Conservation (phyloP, 1,139 yeast genomes). For the Yamadazyma oceani region DNA sequence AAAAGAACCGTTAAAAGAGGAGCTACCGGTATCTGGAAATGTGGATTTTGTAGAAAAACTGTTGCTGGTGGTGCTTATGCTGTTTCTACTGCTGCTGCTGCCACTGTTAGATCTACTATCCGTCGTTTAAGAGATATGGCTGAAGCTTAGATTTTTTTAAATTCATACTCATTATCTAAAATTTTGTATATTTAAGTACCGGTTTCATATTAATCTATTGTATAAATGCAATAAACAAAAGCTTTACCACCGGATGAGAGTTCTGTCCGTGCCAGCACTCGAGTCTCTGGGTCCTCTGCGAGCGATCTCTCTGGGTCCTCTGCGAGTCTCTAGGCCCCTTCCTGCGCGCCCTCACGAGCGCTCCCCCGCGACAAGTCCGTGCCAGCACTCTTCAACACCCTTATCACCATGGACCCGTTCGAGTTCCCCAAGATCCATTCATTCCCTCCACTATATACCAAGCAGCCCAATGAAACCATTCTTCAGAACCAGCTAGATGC, state of each 20-base stretch:
- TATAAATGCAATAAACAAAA: slow-evolving; percentile 10
- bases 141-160: slow-evolving; percentile 71
- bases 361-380: too few species aligned
- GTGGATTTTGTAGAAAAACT: slow-evolving; percentile 92
- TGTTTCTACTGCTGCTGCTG: slow-evolving; percentile 98
- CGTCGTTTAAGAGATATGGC: slow-evolving; percentile 99
- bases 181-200: slow-evolving; percentile 19
- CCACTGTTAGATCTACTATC: slow-evolving; percentile 99
- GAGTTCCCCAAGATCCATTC: slow-evolving; percentile 72
- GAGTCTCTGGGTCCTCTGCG: too few species aligned
- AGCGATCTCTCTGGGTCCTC: too few species aligned
- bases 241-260: too few species aligned
- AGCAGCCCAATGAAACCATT: slow-evolving; percentile 82
- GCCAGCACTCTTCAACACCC: too few species aligned
- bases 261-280: too few species aligned
- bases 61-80: slow-evolving; percentile 99
- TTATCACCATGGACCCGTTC: slow-evolving; percentile 16
- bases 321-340: too few species aligned
- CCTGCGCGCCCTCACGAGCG: too few species aligned
- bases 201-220: slow-evolving; percentile 9
- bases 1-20: slow-evolving; percentile 97
- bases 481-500: slow-evolving; percentile 67
- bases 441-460: slow-evolving; percentile 90
- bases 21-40: slow-evolving; percentile 99
- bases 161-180: slow-evolving; percentile 9